These are phyloP conservation scores for Populus simonii DNA, from an alignment of 345 rosid genomes.

Conservation along the genomic window DNA sequence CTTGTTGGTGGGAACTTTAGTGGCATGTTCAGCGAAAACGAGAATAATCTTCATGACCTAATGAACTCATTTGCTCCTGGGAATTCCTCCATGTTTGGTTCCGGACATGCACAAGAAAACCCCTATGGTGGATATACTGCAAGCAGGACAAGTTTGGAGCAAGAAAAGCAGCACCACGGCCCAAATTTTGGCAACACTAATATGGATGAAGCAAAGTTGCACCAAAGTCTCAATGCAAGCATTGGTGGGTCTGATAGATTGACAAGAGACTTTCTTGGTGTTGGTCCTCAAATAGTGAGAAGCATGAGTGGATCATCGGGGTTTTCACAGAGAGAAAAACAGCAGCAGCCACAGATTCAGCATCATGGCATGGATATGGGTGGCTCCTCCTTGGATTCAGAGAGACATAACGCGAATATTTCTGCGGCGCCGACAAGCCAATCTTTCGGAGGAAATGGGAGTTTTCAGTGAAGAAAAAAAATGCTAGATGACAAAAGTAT, in stretches of 20 bases:
- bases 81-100: slow-evolving; percentile 39
- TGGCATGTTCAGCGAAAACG: slow-evolving; percentile 48
- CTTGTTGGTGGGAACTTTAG: slow-evolving; percentile 17
- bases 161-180: slow-evolving; percentile 8
- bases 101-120: slow-evolving; percentile 24
- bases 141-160: slow-evolving; percentile 5
- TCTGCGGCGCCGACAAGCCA: slow-evolving; percentile 19
- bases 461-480: slow-evolving; percentile 19
- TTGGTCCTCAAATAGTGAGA: slow-evolving; percentile 55
- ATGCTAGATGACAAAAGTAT: not conserved
- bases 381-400: slow-evolving; percentile 26
- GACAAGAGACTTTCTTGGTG: slow-evolving; percentile 80
- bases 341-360: slow-evolving; percentile 13
- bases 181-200: not conserved
- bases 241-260: slow-evolving; percentile 55
- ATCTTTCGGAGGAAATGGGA: slow-evolving; percentile 24
- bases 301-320: slow-evolving; percentile 24
- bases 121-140: slow-evolving; percentile 12
- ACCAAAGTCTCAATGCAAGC: slow-evolving; percentile 22
- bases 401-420: slow-evolving; percentile 17
- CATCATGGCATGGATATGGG: slow-evolving; percentile 13
- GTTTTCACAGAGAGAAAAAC: slow-evolving; percentile 22
- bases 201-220: slow-evolving; percentile 28
- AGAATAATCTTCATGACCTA: slow-evolving; percentile 52
- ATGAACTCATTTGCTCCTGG: slow-evolving; percentile 54